phyloP scores from a whole-genome alignment of 2,329 filamentous ascomycete genomes.

The Metarhizium album region DNA sequence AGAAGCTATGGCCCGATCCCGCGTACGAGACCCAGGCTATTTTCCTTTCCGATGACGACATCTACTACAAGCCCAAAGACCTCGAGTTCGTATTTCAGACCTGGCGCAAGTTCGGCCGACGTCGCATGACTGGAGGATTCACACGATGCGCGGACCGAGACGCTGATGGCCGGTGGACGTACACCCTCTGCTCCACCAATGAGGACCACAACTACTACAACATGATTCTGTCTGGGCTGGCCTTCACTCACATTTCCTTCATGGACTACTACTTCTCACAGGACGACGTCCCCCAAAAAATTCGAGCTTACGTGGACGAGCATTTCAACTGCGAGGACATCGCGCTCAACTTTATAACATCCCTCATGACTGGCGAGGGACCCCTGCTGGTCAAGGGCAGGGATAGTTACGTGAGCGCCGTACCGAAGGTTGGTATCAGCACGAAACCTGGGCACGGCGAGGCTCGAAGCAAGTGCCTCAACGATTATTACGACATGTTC shows the following conservation, averaged over 20 bases:
- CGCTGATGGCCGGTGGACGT: conserved; percentile 18
- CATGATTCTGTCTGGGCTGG: conserved; percentile 27
- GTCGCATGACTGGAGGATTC: conserved; percentile 24
- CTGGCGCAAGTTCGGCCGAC: conserved; percentile 27
- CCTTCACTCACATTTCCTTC: conserved; percentile 26
- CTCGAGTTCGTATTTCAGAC: conserved; percentile 30
- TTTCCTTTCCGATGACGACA: conserved; percentile 29
- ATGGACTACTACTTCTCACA: conserved; percentile 28
- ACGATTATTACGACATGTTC: conserved; percentile 23
- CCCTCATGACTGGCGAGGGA: conserved; percentile 22
- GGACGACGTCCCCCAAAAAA: conserved; percentile 18
- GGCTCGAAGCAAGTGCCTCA: conserved; percentile 24
- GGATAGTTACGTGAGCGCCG: conserved; percentile 21
- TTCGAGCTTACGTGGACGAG: conserved; percentile 26
- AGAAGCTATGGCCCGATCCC: conserved; percentile 26
- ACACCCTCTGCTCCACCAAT: conserved; percentile 20
- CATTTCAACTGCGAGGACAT: conserved; percentile 31
- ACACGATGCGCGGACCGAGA: conserved; percentile 21
- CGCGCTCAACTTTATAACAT: conserved; percentile 26
- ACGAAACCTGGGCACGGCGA: conserved; percentile 21
- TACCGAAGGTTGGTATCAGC: conserved; percentile 23
- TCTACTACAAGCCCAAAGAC: conserved; percentile 26
- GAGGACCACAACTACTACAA: conserved; percentile 19
- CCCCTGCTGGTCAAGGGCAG: conserved; percentile 24
- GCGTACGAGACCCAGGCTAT: conserved; percentile 26